Evolutionary conservation across 2,329 filamentous ascomycete species (phyloP), one percentile per base, ranked within the genome.

Genomic region (Exophiala spinifera): DNA sequence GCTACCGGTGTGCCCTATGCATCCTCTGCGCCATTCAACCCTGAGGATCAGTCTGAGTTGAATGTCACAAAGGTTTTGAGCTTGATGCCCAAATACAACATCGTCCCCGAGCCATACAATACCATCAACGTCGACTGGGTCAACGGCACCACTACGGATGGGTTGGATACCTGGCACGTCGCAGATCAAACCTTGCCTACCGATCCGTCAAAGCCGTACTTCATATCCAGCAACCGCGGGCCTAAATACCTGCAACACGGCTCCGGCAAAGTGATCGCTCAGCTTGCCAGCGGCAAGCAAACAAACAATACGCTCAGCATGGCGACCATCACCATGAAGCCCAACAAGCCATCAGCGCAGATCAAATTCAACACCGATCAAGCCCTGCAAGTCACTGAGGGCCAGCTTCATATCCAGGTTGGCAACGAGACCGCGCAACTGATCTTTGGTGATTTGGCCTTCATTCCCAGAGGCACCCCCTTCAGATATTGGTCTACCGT

Each of bases 171-270:
- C 21, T 61, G 58, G 58, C 55, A 61, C 36, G 37, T 49, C 17
- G 55, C 55, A 4, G 40, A 58, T 13, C 55, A 57, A n/a, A 45
- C 55, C 13, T 51, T 57, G 36, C 55, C 57, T 7, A 36, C 48
- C 11, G 55, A 58, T 43, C 15, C 52, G 10, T 21, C 33, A 7
- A 36, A 52, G 23, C 37, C 58, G 15, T 61, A 61, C 45, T 61
- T 58, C 43, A 44, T 61, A 28, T 58, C 58, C 46, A 61, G 58
- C 58, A 61, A 61, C 34, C 51, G 51, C 19, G 58, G 58, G 10
- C 58, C 58, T n/a, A 61, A 61, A 40, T 61, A 56, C 43, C 52
- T 61, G 5, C 51, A 55, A 10, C 55, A 47, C 4, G 44, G 42
- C 10, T 25, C 28, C 1, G 53, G 47, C 17, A 46, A 55, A 37